These are phyloP conservation scores for Schizophyllum amplum DNA, from an alignment of 1,284 basidiomycete species.

Conservation along the genomic window DNA sequence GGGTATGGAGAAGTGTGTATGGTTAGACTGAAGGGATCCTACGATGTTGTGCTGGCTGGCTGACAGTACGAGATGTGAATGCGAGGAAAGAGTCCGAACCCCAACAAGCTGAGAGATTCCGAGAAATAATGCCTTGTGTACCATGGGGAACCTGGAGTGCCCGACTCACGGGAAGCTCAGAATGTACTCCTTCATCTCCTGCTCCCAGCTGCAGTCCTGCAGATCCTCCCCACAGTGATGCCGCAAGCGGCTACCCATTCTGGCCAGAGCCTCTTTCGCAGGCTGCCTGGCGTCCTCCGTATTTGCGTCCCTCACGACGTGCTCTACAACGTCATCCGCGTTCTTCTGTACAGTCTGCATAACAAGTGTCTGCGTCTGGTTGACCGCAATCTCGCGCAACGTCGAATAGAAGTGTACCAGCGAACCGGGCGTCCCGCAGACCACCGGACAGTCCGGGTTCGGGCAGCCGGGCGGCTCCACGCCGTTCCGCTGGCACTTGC, in stretches of 20 bases:
- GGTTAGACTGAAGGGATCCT: background rate
- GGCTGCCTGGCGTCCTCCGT: conserved; percentile 4
- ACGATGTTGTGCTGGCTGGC: background rate
- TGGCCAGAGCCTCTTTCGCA: background rate
- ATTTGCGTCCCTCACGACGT: conserved; percentile 24
- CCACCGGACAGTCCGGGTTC: conserved; percentile 66
- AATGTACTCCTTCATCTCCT: conserved; percentile 52
- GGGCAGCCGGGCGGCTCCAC: conserved; percentile 61
- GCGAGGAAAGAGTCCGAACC: no score
- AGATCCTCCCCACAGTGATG: conserved; percentile 44
- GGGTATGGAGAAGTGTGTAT: no score
- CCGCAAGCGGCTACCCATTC: conserved; percentile 19
- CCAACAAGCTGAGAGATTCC: no score
- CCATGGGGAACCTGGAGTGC: no score
- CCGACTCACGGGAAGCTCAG: conserved; percentile 46
- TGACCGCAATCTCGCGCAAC: conserved; percentile 42
- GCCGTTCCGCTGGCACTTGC: conserved; percentile 49
- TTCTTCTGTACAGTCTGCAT: conserved; percentile 26
- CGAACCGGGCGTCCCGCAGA: conserved; percentile 75
- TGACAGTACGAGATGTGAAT: background rate
- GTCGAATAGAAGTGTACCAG: conserved; percentile 56
- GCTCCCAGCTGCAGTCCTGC: conserved; percentile 52
- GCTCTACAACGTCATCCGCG: conserved; percentile 30
- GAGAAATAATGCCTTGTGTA: no score
- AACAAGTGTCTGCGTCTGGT: conserved; percentile 31